Percentiles rank a stretch among this genome's conserved stretches.
These are phyloP conservation scores for Bjerkandera adusta DNA, from an alignment of 1,284 basidiomycete species.

Conservation along the genomic window DNA sequence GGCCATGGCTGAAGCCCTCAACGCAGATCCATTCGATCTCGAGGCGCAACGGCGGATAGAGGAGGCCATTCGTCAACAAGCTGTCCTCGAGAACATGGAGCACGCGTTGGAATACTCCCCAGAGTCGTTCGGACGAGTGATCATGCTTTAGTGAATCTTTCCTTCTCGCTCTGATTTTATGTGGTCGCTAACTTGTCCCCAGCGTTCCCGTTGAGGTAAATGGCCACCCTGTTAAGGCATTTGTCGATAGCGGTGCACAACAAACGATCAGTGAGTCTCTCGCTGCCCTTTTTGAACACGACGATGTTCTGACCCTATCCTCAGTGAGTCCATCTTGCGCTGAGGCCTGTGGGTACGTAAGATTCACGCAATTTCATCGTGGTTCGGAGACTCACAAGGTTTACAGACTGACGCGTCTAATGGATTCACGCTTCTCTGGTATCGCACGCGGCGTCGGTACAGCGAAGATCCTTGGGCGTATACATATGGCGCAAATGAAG, in stretches of 20 bases:
- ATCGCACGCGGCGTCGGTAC: slow-evolving; percentile 96
- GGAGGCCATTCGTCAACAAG: slow-evolving; percentile 89
- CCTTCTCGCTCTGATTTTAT: slow-evolving; percentile 4
- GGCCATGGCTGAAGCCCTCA: slow-evolving; percentile 66
- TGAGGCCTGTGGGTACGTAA: slow-evolving; percentile 87
- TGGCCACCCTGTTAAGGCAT: slow-evolving; percentile 87
- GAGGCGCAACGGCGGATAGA: slow-evolving; percentile 93
- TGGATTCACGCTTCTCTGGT: slow-evolving; percentile 87
- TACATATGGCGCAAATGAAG: slow-evolving; percentile 93
- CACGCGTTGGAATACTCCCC: slow-evolving; percentile 92
- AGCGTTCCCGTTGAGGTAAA: slow-evolving; percentile 92
- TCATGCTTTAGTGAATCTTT: slow-evolving; percentile 89
- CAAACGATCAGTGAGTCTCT: slow-evolving; percentile 86
- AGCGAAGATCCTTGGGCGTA: slow-evolving; percentile 90
- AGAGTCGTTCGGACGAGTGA: slow-evolving; percentile 91
- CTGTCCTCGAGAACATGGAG: slow-evolving; percentile 88
- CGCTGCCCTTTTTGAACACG: too few species aligned
- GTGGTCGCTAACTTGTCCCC: slow-evolving; percentile 1
- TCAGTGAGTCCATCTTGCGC: slow-evolving; percentile 94
- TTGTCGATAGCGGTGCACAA: slow-evolving; percentile 97
- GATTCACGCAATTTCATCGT: slow-evolving; percentile 20
- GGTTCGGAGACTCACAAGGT: not conserved
- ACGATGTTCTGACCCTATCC: slow-evolving; percentile 1
- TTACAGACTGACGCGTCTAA: slow-evolving; percentile 83
- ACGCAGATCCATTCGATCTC: slow-evolving; percentile 87